Evolutionary conservation across 208 protist genomes (phyloP).

Genomic region (Sergeia podlipaevii): DNA sequence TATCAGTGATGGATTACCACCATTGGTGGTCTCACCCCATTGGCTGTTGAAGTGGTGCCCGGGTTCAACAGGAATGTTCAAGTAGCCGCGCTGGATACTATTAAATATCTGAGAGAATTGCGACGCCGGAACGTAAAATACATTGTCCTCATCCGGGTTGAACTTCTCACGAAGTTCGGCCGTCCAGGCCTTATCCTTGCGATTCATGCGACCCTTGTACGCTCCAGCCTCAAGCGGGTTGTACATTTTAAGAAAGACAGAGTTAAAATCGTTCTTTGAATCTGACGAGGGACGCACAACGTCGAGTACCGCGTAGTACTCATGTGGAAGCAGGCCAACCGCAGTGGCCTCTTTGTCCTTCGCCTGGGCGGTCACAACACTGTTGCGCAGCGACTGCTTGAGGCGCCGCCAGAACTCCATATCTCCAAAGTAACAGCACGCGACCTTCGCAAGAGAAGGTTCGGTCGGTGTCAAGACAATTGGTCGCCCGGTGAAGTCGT

Average conservation of each 20-base stretch:
- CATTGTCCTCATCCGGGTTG: conserved; percentile 22
- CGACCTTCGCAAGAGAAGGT: conserved; percentile 20
- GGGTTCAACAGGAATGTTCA: conserved; percentile 30
- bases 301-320: conserved; percentile 44
- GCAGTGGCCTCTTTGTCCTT: conserved; percentile 14
- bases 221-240: conserved; percentile 42
- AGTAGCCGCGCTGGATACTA: conserved; percentile 37
- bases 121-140: conserved; percentile 32
- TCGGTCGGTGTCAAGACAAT: conserved; percentile 40
- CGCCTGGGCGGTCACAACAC: conserved; percentile 28
- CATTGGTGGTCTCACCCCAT: conserved; percentile 51
- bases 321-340: conserved; percentile 34
- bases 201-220: conserved; percentile 45
- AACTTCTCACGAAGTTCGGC: conserved; percentile 18
- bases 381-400: conserved; percentile 10
- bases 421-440: conserved; percentile 33
- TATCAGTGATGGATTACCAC: conserved; percentile 60
- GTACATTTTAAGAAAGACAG: conserved; percentile 41
- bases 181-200: conserved; percentile 34
- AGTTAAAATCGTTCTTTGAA: conserved; percentile 11
- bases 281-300: conserved; percentile 20
- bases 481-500: conserved; percentile 61
- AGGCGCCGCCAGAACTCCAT: conserved; percentile 39
- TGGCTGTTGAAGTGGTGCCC: conserved; percentile 64
- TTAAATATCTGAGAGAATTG: conserved; percentile 30